Conservation (phyloP, 1,284 basidiomycete genomes). For the Wallemia ichthyophaga region DNA sequence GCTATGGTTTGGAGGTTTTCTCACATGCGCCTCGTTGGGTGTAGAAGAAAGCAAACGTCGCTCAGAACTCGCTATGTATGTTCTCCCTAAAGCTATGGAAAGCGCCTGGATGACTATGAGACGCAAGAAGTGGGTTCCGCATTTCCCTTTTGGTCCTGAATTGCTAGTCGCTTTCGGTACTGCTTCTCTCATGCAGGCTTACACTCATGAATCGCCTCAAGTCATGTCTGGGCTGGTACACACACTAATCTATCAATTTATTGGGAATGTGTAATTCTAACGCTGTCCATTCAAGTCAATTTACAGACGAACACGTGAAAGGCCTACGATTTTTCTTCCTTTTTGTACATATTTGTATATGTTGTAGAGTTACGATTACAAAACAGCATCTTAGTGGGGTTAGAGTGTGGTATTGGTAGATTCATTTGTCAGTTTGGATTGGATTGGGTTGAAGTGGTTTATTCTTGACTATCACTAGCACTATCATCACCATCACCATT, state of each 20-base stretch:
- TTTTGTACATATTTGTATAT: neutral
- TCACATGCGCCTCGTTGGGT: constrained; percentile 46
- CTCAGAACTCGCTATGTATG: constrained; percentile 75
- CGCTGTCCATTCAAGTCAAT: too few species aligned
- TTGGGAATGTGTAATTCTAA: neutral
- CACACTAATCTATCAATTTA: neutral
- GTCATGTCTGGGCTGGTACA: neutral
- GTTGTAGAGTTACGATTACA: neutral
- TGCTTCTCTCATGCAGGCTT: neutral
- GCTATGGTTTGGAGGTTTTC: constrained; percentile 47
- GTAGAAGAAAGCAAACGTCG: constrained; percentile 57
- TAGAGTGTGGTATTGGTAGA: too few species aligned
- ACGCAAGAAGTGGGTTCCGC: constrained; percentile 42
- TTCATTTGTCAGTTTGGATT: too few species aligned
- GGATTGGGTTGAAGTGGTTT: neutral
- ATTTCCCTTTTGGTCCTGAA: constrained; percentile 23
- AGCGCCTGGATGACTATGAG: constrained; percentile 53
- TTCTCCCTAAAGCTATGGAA: constrained; percentile 67
- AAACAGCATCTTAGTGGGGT: too few species aligned
- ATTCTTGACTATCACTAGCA: neutral
- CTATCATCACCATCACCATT: neutral
- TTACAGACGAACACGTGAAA: too few species aligned
- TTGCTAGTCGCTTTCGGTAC: neutral
- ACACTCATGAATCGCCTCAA: neutral
- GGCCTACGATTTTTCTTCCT: neutral